These are phyloP conservation scores for Blumeriella jaapii DNA, from an alignment of 2,329 filamentous ascomycete species.

Conservation along the genomic window DNA sequence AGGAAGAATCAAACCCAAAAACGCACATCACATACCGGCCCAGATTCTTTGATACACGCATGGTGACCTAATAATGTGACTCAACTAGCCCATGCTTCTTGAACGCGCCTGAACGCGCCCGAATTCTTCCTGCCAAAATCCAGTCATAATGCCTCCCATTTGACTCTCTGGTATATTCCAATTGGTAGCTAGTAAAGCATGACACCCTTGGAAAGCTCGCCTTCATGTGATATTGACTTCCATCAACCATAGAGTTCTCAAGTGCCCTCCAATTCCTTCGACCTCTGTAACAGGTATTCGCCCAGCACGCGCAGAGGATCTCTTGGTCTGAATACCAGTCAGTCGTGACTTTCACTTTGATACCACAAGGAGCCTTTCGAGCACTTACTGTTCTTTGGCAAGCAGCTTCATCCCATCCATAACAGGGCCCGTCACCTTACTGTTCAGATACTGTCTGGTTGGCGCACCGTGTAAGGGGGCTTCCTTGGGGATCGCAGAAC, in stretches of 20 bases:
- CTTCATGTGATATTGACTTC: too few species aligned
- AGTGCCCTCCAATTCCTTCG: conserved; percentile 47
- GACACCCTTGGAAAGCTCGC: too few species aligned
- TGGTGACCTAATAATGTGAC: too few species aligned
- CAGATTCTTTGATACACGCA: too few species aligned
- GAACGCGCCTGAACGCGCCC: too few species aligned
- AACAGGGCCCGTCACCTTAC: conserved; percentile 54
- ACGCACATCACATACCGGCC: too few species aligned
- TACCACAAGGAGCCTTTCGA: background rate
- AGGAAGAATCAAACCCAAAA: conserved; percentile 23
- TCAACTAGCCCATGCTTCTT: too few species aligned
- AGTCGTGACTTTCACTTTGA: conserved; percentile 4
- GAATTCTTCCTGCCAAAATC: too few species aligned
- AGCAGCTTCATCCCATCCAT: conserved; percentile 66
- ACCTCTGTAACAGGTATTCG: conserved; percentile 58
- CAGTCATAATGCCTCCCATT: too few species aligned
- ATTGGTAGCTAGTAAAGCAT: too few species aligned
- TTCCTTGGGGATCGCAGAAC: conserved; percentile 44
- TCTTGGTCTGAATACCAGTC: conserved; percentile 38
- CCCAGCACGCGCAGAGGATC: conserved; percentile 59
- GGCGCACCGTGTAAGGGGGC: conserved; percentile 55
- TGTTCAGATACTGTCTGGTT: conserved; percentile 59
- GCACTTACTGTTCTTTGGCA: conserved; percentile 56
- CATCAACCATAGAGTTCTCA: too few species aligned
- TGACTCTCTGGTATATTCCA: too few species aligned